Conservation (phyloP, 306 rosid genomes). For the Gastrolobium villosum region DNA sequence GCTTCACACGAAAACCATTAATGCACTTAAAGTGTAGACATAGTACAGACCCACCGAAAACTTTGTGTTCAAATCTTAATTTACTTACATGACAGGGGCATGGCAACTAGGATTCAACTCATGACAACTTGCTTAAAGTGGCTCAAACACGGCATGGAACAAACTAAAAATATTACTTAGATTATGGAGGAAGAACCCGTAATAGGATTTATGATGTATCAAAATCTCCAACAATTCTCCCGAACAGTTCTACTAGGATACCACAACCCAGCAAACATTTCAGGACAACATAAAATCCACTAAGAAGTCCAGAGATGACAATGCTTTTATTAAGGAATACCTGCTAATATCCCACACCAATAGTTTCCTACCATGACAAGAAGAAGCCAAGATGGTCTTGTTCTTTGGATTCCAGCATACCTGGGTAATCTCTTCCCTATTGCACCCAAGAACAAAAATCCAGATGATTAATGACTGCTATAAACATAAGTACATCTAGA, state of each 20-base stretch:
- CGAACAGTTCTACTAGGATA: slow-evolving; percentile 7
- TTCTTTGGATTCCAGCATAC: slow-evolving; percentile 99
- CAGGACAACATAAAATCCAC: slow-evolving; percentile 13
- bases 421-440: slow-evolving; percentile 98
- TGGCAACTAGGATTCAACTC: neutral
- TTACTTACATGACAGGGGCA: too few species aligned
- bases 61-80: neutral
- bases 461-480: slow-evolving; percentile 45
- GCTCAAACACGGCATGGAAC: neutral
- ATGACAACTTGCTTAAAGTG: neutral
- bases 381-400: slow-evolving; percentile 95
- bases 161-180: neutral
- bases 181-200: neutral
- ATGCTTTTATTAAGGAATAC: slow-evolving; percentile 56
- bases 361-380: slow-evolving; percentile 96
- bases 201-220: slow-evolving; percentile 2
- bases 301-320: slow-evolving; percentile 15
- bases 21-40: neutral
- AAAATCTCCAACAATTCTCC: slow-evolving; percentile 29
- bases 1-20: neutral
- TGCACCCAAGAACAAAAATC: slow-evolving; percentile 30
- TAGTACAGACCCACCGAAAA: neutral
- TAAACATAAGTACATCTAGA: slow-evolving; percentile 8
- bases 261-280: slow-evolving; percentile 13
- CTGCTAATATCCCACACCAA: slow-evolving; percentile 99